Evolutionary conservation across 768 basidiomycete species (phyloP).

Genomic region (Lactarius sp.): DNA sequence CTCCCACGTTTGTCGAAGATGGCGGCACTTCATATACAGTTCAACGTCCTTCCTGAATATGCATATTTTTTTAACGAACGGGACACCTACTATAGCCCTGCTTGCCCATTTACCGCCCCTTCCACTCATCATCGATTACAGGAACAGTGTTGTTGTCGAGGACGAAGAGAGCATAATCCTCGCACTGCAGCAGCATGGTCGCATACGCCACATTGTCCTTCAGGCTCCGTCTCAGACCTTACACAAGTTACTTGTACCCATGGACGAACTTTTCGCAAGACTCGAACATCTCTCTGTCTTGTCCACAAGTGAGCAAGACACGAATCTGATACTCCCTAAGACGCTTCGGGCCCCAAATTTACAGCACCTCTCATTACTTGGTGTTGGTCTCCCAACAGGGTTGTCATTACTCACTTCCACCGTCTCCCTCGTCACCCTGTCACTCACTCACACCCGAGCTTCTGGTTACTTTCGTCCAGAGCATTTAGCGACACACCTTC

Average conservation of each 20-base stretch:
- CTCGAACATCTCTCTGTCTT: background rate
- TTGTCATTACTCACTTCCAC: background rate
- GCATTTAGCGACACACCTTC: background rate
- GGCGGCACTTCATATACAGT: background rate
- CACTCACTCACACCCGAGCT: background rate
- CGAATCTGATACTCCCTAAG: background rate
- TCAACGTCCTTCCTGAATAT: background rate
- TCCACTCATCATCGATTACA: conserved; percentile 3
- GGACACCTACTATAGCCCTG: background rate
- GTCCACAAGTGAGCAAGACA: background rate
- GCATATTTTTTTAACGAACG: background rate
- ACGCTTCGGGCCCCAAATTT: background rate
- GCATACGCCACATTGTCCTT: background rate
- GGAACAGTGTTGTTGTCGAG: background rate
- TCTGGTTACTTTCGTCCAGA: background rate
- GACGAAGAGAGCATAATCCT: background rate
- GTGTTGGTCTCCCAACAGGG: background rate
- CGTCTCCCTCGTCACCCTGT: background rate
- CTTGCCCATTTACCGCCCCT: background rate
- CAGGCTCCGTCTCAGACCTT: background rate
- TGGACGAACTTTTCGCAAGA: background rate
- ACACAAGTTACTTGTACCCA: background rate
- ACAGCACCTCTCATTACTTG: background rate
- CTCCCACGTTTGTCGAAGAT: conserved; percentile 9
- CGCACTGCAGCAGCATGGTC: background rate